phyloP scores from a whole-genome alignment of 306 rosid genomes.

The Canavalia gladiata region DNA sequence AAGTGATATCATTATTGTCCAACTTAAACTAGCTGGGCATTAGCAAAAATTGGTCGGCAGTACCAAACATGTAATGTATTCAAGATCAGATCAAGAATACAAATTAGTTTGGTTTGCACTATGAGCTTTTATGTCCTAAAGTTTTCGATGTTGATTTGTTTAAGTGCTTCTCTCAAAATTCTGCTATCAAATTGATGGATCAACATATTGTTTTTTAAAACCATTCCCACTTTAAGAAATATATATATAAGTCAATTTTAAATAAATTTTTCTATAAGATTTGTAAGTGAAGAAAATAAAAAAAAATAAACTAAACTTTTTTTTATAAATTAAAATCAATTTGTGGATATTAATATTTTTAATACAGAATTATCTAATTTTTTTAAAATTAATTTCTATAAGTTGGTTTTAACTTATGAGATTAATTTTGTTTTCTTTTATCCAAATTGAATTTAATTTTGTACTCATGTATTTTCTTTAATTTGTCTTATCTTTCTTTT shows the following conservation, averaged over 20 bases:
- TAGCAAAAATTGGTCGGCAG: constrained; percentile 15
- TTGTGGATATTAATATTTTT: too few species aligned
- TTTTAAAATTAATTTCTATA: too few species aligned
- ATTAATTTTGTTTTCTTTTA: too few species aligned
- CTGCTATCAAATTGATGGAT: constrained; percentile 20
- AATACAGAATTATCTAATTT: too few species aligned
- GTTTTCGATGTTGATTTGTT: constrained; percentile 50
- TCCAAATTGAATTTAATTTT: too few species aligned
- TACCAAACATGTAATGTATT: constrained; percentile 33
- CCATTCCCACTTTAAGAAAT: background rate
- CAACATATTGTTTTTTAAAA: constrained; percentile 11
- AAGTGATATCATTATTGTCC: constrained; percentile 39
- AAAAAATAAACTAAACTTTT: too few species aligned
- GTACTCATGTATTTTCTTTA: too few species aligned
- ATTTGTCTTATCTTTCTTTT: too few species aligned
- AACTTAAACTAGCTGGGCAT: constrained; percentile 27
- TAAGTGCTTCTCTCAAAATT: constrained; percentile 27
- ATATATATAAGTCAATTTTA: background rate
- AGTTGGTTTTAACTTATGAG: too few species aligned
- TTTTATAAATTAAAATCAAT: too few species aligned
- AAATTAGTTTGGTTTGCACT: constrained; percentile 50
- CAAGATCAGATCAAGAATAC: constrained; percentile 41
- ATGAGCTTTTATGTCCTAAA: constrained; percentile 23
- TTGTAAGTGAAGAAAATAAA: too few species aligned
- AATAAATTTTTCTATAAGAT: too few species aligned